Conservation (phyloP, 2,329 filamentous ascomycete species). For the Ilyonectria mors-panacis region DNA sequence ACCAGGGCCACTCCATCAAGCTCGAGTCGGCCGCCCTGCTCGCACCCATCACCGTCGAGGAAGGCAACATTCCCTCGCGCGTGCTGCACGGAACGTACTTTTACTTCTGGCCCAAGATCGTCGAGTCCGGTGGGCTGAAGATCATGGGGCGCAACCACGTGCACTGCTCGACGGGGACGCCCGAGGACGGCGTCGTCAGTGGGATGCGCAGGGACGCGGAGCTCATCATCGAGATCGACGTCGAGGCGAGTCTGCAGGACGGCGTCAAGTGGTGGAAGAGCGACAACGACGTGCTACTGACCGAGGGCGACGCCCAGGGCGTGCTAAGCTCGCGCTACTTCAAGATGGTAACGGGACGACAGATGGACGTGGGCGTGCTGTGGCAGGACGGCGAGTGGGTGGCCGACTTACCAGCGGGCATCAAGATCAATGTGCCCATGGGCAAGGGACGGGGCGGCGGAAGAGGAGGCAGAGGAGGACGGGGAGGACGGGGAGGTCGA, state of each 20-base stretch:
- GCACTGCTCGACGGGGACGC: conserved; percentile 86
- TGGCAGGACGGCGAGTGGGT: conserved; percentile 79
- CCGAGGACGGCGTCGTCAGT: conserved; percentile 75
- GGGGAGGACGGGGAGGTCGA: conserved; percentile 43
- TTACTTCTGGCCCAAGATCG: conserved; percentile 81
- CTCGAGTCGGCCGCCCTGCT: conserved; percentile 80
- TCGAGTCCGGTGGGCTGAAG: conserved; percentile 82
- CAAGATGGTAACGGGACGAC: conserved; percentile 76
- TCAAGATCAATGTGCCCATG: conserved; percentile 64
- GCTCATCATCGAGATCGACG: conserved; percentile 83
- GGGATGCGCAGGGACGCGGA: conserved; percentile 87
- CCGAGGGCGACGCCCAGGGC: conserved; percentile 71
- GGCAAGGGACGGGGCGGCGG: conserved; percentile 64
- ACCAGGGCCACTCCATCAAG: conserved; percentile 92
- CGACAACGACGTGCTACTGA: conserved; percentile 83
- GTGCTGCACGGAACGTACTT: conserved; percentile 94
- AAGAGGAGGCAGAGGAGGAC: conserved; percentile 57
- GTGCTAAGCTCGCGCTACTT: conserved; percentile 79
- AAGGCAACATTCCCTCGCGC: conserved; percentile 71
- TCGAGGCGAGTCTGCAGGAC: conserved; percentile 75
- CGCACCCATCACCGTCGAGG: conserved; percentile 73
- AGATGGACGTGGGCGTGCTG: conserved; percentile 73
- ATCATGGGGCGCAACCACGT: conserved; percentile 90
- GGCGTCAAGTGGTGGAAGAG: conserved; percentile 82
- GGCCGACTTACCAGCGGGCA: conserved; percentile 74